Percentiles rank a stretch among this genome's conserved stretches.
Conservation (phyloP, 2,329 filamentous ascomycete genomes). For the Pestalotiopsis sp. region DNA sequence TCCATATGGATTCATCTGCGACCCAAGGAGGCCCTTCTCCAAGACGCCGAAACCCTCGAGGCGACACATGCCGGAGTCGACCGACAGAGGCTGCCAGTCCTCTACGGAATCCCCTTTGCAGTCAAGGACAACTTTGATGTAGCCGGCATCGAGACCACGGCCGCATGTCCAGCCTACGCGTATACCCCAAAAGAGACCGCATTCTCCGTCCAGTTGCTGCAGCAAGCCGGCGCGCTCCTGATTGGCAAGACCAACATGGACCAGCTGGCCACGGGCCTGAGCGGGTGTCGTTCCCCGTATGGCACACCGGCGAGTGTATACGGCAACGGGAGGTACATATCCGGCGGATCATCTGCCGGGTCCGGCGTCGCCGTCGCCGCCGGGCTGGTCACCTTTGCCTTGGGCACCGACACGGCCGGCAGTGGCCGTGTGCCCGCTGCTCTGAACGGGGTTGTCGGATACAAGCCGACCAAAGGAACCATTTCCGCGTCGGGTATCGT, state of each 20-base stretch:
- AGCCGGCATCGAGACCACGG: slow-evolving; percentile 51
- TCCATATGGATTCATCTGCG: background rate
- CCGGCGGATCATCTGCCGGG: slow-evolving; percentile 10
- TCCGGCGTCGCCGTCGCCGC: slow-evolving; percentile 57
- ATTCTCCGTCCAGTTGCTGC: slow-evolving; percentile 47
- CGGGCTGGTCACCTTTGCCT: slow-evolving; percentile 54
- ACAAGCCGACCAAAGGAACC: slow-evolving; percentile 53
- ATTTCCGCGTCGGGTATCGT: slow-evolving; percentile 49
- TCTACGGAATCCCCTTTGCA: slow-evolving; percentile 60
- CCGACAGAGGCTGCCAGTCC: slow-evolving; percentile 7
- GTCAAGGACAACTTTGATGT: slow-evolving; percentile 61
- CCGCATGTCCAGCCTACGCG: slow-evolving; percentile 51
- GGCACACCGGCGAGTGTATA: slow-evolving; percentile 46
- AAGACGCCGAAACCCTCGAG: background rate
- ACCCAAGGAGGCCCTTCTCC: background rate
- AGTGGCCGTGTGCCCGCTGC: slow-evolving; percentile 55
- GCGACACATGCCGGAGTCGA: background rate
- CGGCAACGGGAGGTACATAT: slow-evolving; percentile 26
- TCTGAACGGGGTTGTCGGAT: slow-evolving; percentile 57
- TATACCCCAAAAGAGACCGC: slow-evolving; percentile 50
- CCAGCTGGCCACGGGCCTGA: slow-evolving; percentile 64
- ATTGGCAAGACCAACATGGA: slow-evolving; percentile 64
- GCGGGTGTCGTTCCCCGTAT: slow-evolving; percentile 60
- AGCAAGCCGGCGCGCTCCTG: slow-evolving; percentile 55
- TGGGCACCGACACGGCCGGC: slow-evolving; percentile 61